Conservation (phyloP, 495 filamentous ascomycete genomes). For the Neurospora sp. region DNA sequence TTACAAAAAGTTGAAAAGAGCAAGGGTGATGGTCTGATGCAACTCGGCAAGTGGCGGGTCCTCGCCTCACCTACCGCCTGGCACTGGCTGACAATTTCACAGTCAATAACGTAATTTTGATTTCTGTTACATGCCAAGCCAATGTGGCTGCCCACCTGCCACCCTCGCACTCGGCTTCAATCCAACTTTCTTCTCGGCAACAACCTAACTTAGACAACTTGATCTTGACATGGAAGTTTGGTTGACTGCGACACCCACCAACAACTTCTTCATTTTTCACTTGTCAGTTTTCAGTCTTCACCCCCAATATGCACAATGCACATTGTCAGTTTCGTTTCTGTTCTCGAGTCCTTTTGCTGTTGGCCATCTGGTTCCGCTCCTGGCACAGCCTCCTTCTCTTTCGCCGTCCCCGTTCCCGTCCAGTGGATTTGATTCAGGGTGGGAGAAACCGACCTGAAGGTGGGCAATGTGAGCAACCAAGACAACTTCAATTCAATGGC, state of each 20-base stretch:
- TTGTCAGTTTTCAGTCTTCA: background rate
- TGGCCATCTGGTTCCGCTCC: background rate
- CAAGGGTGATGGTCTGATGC: background rate
- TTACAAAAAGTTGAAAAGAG: background rate
- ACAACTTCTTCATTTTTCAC: background rate
- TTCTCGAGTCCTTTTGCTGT: background rate
- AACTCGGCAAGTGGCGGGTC: constrained; percentile 1
- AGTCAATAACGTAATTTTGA: background rate
- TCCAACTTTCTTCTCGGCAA: background rate
- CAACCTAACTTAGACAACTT: background rate
- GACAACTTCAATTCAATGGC: background rate
- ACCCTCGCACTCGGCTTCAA: background rate
- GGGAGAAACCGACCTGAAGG: background rate
- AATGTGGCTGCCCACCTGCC: background rate
- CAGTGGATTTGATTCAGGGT: background rate
- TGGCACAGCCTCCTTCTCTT: background rate
- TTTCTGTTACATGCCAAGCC: constrained; percentile 1
- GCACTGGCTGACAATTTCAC: background rate
- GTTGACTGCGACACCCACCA: background rate
- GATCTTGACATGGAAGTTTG: background rate
- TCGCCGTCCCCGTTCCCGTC: background rate
- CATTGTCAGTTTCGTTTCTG: background rate
- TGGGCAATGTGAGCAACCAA: background rate
- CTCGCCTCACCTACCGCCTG: constrained; percentile 1
- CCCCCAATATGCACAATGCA: background rate